Base-by-base conservation (phyloP, 2,329 filamentous ascomycete genomes). In the Paracoccidioides brasiliensis region DNA sequence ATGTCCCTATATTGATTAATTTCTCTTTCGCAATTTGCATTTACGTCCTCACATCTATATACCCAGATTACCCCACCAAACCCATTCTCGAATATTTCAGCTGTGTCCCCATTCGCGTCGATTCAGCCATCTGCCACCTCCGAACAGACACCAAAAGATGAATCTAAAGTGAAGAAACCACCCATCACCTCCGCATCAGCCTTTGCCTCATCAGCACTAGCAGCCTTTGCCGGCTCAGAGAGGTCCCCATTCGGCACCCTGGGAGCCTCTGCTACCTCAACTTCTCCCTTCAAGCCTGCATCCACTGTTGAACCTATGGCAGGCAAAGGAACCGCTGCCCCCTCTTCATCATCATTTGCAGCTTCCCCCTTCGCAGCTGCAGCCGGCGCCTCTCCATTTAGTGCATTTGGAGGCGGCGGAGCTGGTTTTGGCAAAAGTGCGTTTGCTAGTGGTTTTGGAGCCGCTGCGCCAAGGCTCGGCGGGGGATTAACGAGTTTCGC, bases 131-230 rank as follows among this genome's bases (percentile, higher is more conserved):
- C 64, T 22, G 67, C 67, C 57, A 58, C 66, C 12, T 54, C 62
- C 15, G 55, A 58, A n/a, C 57, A 46, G 22, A 46, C 58, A 15
- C 33, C 57, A 57, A 57, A 63, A 43, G 56, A 60, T 48, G 57
- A 63, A 14, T 56, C 62, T 58, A 61, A 32, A 56, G 62, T 51
- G 58, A 60, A 57, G 57, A 22, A 32, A 10, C 58, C 66, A 5
- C 58, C 65, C 67, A 69, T 52, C 68, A 78, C 80, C 15, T 81
- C 84, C 5, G 59, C 76, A 10, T 79, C 80, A 8, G 80, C 83
- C 5, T 90, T 90, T 67, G 81, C 81, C 28, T 77, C 76, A 50
- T 90, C 86, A 3, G 80, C 79, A 15, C 83, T 90, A 64, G 80
- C 83, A 53, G 81, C 83, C 53, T 79, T 88, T 55, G 78, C 84